Evolutionary conservation across 1,284 basidiomycete genomes (phyloP).

Genomic region (Pulchroboletus neoregius): DNA sequence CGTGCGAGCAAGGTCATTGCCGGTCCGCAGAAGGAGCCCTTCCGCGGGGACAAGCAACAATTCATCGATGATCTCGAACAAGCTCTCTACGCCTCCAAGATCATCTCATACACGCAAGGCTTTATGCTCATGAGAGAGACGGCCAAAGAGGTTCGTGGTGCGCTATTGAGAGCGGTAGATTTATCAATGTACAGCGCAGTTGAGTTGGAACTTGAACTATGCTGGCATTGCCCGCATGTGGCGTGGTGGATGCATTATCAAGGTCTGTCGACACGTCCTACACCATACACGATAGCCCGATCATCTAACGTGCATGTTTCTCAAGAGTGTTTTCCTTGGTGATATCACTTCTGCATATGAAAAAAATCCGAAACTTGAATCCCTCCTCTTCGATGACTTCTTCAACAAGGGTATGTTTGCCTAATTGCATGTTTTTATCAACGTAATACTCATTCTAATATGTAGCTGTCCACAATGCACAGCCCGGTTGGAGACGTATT

Average conservation of each 20-base stretch:
- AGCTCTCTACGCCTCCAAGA: conserved; percentile 98
- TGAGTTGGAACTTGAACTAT: conserved; percentile 85
- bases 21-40: conserved; percentile 87
- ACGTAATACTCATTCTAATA: conserved; percentile 2
- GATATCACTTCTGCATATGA: conserved; percentile 93
- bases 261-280: conserved; percentile 41
- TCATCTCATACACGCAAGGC: conserved; percentile 98
- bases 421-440: not conserved
- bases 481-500: conserved; percentile 98
- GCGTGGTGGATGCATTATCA: conserved; percentile 99
- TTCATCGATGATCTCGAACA: conserved; percentile 99
- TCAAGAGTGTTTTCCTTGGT: conserved; percentile 84
- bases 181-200: conserved; percentile 36
- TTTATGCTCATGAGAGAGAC: conserved; percentile 99
- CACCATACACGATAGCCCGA: not conserved
- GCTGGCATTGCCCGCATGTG: conserved; percentile 99
- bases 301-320: conserved; percentile 7
- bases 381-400: conserved; percentile 95
- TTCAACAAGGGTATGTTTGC: conserved; percentile 78
- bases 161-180: not conserved
- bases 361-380: conserved; percentile 86
- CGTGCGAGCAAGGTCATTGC: conserved; percentile 89
- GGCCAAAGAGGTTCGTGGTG: conserved; percentile 76
- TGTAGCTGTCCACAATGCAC: conserved; percentile 85
- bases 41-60: conserved; percentile 98